Conservation (phyloP, 108 stramenopile species). For the Cyclotella choctawhatcheeana region DNA sequence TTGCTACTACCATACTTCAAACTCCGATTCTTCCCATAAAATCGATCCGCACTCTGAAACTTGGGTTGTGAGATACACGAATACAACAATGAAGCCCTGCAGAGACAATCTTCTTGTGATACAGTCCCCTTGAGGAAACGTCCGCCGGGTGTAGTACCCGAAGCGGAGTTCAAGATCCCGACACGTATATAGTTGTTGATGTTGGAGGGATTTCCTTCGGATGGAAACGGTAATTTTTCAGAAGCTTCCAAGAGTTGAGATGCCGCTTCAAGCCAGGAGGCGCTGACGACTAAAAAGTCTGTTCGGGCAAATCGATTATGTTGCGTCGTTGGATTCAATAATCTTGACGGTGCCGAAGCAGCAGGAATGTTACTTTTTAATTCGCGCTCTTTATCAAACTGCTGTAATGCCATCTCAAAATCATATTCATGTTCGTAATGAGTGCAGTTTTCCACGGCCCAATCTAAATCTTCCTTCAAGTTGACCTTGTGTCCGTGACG, state of each 20-base stretch:
- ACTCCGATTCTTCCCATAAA: slow-evolving; percentile 52
- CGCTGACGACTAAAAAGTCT: slow-evolving; percentile 44
- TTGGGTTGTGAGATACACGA: slow-evolving; percentile 55
- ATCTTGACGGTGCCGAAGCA: neutral
- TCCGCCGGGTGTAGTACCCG: slow-evolving; percentile 53
- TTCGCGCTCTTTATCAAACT: slow-evolving; percentile 5
- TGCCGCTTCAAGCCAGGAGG: slow-evolving; percentile 47
- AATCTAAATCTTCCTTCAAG: slow-evolving; percentile 32
- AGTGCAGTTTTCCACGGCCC: slow-evolving; percentile 36
- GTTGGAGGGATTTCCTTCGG: neutral
- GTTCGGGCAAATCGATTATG: slow-evolving; percentile 25
- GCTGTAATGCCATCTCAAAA: slow-evolving; percentile 23
- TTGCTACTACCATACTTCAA: slow-evolving; percentile 43
- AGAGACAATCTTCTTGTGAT: slow-evolving; percentile 58
- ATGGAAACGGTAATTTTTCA: neutral
- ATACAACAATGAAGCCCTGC: slow-evolving; percentile 57
- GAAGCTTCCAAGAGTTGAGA: slow-evolving; percentile 32
- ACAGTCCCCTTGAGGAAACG: slow-evolving; percentile 56
- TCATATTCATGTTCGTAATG: slow-evolving; percentile 46
- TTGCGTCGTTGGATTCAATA: neutral
- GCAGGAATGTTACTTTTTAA: neutral
- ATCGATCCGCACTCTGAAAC: slow-evolving; percentile 35
- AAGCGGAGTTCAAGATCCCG: slow-evolving; percentile 55
- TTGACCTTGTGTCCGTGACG: slow-evolving; percentile 19
- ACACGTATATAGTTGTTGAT: slow-evolving; percentile 30